phyloP scores from a whole-genome alignment of 2,329 filamentous ascomycete genomes.

The Hymenoscyphus albidus region DNA sequence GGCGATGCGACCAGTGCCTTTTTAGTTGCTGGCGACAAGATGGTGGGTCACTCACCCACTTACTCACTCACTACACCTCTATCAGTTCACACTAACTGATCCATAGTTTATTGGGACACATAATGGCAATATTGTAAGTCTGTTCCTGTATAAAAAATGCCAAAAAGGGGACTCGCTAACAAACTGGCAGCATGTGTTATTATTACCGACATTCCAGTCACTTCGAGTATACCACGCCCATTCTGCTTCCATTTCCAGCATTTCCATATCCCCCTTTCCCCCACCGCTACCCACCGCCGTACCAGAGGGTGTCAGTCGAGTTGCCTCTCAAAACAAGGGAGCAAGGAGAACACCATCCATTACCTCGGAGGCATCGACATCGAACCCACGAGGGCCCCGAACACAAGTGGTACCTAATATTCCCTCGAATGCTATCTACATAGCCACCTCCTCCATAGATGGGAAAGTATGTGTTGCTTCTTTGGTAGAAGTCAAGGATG shows the following conservation, averaged over 20 bases:
- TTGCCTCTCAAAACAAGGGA: constrained; percentile 31
- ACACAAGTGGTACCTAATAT: constrained; percentile 60
- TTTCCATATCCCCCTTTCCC: constrained; percentile 87
- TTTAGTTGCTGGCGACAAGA: constrained; percentile 89
- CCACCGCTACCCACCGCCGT: constrained; percentile 47
- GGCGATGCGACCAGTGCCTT: constrained; percentile 93
- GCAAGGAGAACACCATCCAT: constrained; percentile 39
- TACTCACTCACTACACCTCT: not conserved
- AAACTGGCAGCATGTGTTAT: constrained; percentile 68
- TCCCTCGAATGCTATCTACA: constrained; percentile 86
- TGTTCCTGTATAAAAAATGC: not conserved
- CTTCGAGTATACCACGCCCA: constrained; percentile 89
- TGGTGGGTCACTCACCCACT: constrained; percentile 54
- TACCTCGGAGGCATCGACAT: constrained; percentile 45
- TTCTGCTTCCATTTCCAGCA: constrained; percentile 80
- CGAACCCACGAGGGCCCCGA: constrained; percentile 45
- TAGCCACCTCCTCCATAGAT: constrained; percentile 91
- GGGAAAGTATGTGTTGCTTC: constrained; percentile 93
- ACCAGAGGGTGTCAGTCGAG: constrained; percentile 37
- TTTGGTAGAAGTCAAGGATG: constrained; percentile 81
- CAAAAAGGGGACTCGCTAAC: not conserved
- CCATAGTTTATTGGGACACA: constrained; percentile 83
- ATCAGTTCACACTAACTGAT: constrained; percentile 33
- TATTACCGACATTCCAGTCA: constrained; percentile 75
- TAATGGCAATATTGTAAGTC: constrained; percentile 87